A percentile compares a stretch with the other conserved stretches of the same genome.
Evolutionary conservation across 495 filamentous ascomycete genomes (phyloP).

Genomic region (Penicillium goetzii): DNA sequence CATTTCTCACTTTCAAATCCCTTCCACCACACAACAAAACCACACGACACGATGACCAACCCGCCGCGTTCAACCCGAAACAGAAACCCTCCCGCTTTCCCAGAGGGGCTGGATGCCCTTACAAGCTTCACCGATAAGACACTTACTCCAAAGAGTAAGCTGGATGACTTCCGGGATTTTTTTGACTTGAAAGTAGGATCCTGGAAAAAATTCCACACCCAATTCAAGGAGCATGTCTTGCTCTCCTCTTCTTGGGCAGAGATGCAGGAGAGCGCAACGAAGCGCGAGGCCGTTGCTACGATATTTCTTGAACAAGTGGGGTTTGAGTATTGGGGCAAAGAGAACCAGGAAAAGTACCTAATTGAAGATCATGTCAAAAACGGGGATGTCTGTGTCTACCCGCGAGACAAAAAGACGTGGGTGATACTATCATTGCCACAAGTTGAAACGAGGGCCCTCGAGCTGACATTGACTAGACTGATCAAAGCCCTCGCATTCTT

Average conservation of each 20-base stretch:
- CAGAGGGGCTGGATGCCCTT: background rate
- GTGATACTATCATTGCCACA: background rate
- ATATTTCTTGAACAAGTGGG: constrained; percentile 7
- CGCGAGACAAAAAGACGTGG: constrained; percentile 2
- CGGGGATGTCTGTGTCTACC: background rate
- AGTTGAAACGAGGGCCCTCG: background rate
- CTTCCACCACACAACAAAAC: background rate
- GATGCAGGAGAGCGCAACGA: background rate
- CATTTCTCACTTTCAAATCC: background rate
- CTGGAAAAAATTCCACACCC: constrained; percentile 20
- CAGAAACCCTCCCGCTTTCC: background rate
- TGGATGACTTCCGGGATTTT: constrained; percentile 24
- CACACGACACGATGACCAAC: background rate
- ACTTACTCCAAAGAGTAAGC: constrained; percentile 10
- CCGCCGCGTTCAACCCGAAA: constrained; percentile 5
- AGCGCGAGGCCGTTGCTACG: background rate
- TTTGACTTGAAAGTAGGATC: constrained; percentile 24
- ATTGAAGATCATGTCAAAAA: constrained; percentile 2
- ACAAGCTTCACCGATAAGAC: background rate
- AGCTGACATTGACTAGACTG: constrained; percentile 8
- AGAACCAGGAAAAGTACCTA: constrained; percentile 1
- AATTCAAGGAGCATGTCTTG: constrained; percentile 11
- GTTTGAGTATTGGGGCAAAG: constrained; percentile 7
- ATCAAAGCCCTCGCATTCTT: constrained; percentile 4
- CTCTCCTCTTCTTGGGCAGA: background rate